Evolutionary conservation across 2,329 filamentous ascomycete species (phyloP), one percentile per base, ranked within the genome.

Genomic region (Stagonosporopsis tanaceti): DNA sequence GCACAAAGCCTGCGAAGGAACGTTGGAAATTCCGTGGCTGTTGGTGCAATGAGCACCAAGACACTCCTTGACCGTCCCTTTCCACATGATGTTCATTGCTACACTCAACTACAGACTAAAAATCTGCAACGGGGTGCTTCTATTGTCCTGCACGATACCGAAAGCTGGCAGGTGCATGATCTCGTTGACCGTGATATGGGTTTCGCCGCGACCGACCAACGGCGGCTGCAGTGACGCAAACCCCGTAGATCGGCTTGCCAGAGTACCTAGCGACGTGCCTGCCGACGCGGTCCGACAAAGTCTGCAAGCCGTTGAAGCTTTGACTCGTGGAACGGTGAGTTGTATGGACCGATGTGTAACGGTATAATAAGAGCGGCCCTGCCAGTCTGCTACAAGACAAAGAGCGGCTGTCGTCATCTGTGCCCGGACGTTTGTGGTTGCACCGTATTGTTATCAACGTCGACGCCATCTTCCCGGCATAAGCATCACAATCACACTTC

Each of bases 401-500:
- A 48, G 30, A 41, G 11, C 38, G 32, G 56, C 48, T 60, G 57
- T 62, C 58, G 56, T 67, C 61, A 61, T 62, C 55, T 46, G 34
- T 24, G 34, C 44, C 44, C 59, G 47, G 54, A 39, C 37, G 47
- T 6, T 47, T 39, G 48, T 62, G 58, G 58, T 22, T 48, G 51
- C 32, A 44, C 47, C 44, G 20, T 35, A 35, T 24, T 61, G 59
- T 50, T 61, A 68, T 64, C 63, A 65, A 60, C 47, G 41, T 45
- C 44, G 52, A 60, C 62, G 47, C 41, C 25, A 44, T 45, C 32
- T 50, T 47, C 47, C 58, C 51, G 44, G 50, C 34, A 55, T 17
- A 20, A 58, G 51, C 60, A 42, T 54, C 48, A 47, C 54, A 47
- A 64, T 57, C 60, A 63, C 68, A 68, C 64, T 58, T 57, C 52